These are phyloP conservation scores for Diaporthe capsici DNA, from an alignment of 2,329 filamentous ascomycete species.

Conservation along the genomic window DNA sequence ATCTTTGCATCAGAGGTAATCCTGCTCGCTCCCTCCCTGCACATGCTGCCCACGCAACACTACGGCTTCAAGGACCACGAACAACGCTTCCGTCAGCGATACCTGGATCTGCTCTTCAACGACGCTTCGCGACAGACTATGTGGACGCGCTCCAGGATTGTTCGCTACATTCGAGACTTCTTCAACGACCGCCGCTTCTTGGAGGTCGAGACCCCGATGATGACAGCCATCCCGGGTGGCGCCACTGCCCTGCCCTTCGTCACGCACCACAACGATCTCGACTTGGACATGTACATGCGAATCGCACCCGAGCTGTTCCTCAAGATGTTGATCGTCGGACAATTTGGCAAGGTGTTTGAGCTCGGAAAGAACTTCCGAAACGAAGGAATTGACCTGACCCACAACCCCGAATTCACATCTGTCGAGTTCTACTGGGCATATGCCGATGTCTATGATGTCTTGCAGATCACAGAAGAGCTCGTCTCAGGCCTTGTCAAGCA, in stretches of 20 bases:
- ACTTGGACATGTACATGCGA: slow-evolving; percentile 95
- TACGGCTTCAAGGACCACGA: slow-evolving; percentile 97
- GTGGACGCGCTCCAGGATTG: slow-evolving; percentile 87
- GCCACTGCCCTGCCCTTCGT: slow-evolving; percentile 95
- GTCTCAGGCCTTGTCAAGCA: slow-evolving; percentile 91
- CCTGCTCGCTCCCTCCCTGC: slow-evolving; percentile 90
- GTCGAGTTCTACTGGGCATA: slow-evolving; percentile 98
- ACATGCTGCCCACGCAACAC: slow-evolving; percentile 89
- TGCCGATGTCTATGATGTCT: slow-evolving; percentile 90
- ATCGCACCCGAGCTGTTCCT: slow-evolving; percentile 96
- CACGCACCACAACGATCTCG: slow-evolving; percentile 95
- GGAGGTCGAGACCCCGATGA: slow-evolving; percentile 97
- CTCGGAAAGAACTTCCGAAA: slow-evolving; percentile 97
- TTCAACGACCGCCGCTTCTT: slow-evolving; percentile 91
- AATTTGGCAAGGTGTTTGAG: slow-evolving; percentile 94
- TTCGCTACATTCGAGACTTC: slow-evolving; percentile 89
- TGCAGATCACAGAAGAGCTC: slow-evolving; percentile 93
- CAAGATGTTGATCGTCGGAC: slow-evolving; percentile 96
- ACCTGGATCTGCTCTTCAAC: slow-evolving; percentile 98
- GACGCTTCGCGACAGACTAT: slow-evolving; percentile 87
- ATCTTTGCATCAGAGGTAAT: slow-evolving; percentile 91
- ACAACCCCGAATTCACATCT: slow-evolving; percentile 98
- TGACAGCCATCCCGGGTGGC: slow-evolving; percentile 95
- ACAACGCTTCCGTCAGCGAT: slow-evolving; percentile 91
- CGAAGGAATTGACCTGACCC: slow-evolving; percentile 90